Evolutionary conservation across 805 yeast genomes (phyloP).

Genomic region (Yamadazyma insecticola): DNA sequence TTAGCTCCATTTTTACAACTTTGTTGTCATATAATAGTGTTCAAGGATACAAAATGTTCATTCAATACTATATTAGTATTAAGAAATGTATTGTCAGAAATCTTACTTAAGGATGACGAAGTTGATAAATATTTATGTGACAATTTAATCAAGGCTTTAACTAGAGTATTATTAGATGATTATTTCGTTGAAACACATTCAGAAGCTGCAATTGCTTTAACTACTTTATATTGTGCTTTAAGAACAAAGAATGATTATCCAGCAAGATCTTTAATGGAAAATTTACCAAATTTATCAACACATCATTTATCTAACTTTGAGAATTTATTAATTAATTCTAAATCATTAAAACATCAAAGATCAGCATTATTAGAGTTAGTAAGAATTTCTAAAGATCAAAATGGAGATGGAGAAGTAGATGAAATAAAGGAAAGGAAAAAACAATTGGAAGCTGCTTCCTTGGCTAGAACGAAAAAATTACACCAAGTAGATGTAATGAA

Average conservation of each 20-base stretch:
- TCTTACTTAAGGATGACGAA: conserved; percentile 63
- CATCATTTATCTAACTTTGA: conserved; percentile 64
- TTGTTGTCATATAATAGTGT: conserved; percentile 69
- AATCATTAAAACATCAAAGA: conserved; percentile 73
- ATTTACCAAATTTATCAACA: conserved; percentile 51
- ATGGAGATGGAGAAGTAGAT: conserved; percentile 29
- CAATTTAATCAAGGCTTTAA: conserved; percentile 63
- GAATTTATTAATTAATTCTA: conserved; percentile 55
- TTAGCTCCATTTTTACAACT: conserved; percentile 76
- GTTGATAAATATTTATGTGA: conserved; percentile 69
- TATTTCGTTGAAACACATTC: conserved; percentile 82
- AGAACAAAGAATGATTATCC: conserved; percentile 68
- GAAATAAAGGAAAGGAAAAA: conserved; percentile 47
- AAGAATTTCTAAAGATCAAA: conserved; percentile 49
- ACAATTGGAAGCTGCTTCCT: conserved; percentile 47
- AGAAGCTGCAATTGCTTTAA: conserved; percentile 87
- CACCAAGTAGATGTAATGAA: conserved; percentile 51
- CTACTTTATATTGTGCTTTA: conserved; percentile 71
- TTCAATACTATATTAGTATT: conserved; percentile 83
- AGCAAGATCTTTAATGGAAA: conserved; percentile 50
- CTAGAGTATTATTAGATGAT: conserved; percentile 64
- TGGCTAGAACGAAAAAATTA: conserved; percentile 45
- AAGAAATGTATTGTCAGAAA: conserved; percentile 65
- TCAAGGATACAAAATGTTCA: conserved; percentile 88
- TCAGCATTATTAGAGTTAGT: conserved; percentile 73